phyloP scores from a whole-genome alignment of 805 yeast genomes.

The Debaryomyces castellii region DNA sequence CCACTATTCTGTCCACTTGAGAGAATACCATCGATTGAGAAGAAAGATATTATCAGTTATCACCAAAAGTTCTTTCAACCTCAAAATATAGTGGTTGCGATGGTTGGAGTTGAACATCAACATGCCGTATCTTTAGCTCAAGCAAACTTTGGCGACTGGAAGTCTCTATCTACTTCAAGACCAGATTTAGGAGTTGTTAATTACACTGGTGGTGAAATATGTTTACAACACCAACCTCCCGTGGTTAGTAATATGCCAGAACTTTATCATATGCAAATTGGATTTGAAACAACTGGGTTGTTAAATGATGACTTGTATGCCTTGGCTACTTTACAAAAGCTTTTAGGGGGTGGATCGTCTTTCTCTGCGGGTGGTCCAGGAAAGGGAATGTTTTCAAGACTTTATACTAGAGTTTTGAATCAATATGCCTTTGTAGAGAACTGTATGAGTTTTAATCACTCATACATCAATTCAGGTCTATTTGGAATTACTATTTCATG shows the following conservation, averaged over 20 bases:
- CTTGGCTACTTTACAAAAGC: conserved; percentile 82
- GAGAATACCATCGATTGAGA: conserved; percentile 53
- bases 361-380: conserved; percentile 99
- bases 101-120: conserved; percentile 79
- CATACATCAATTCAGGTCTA: conserved; percentile 86
- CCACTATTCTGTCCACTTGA: conserved; percentile 84
- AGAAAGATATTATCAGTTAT: conserved; percentile 56
- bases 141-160: conserved; percentile 64
- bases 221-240: conserved; percentile 40
- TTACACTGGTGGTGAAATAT: conserved; percentile 50
- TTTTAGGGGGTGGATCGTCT: conserved; percentile 96
- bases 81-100: conserved; percentile 77
- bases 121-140: conserved; percentile 64
- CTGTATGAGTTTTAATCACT: conserved; percentile 84
- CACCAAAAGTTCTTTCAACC: conserved; percentile 72
- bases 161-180: conserved; percentile 9
- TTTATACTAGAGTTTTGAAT: conserved; percentile 87
- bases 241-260: conserved; percentile 59
- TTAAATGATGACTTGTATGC: conserved; percentile 87
- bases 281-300: conserved; percentile 84
- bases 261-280: conserved; percentile 81
- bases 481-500: conserved; percentile 88
- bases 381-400: conserved; percentile 95
- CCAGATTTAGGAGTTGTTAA: conserved; percentile 56
- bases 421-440: conserved; percentile 89